Percentiles rank a stretch among this genome's conserved stretches.
Conservation (phyloP, 306 rosid genomes). For the Quercus ilex region DNA sequence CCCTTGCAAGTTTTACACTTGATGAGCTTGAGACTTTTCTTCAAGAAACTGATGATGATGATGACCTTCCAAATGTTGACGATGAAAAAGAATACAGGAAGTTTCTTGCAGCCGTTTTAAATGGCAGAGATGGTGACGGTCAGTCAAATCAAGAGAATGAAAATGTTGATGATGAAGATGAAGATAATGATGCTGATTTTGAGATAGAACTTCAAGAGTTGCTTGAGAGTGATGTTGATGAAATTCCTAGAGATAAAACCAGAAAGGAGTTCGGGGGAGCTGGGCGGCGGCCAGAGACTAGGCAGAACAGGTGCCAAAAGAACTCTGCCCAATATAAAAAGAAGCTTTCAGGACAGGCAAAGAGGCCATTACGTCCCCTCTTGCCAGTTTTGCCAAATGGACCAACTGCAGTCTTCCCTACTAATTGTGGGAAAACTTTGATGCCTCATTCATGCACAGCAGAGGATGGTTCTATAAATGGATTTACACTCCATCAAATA, state of each 20-base stretch:
- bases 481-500: constrained; percentile 78
- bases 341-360: constrained; percentile 46
- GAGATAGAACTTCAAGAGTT: constrained; percentile 98
- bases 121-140: constrained; percentile 56
- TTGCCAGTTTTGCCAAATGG: constrained; percentile 67
- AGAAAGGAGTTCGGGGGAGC: constrained; percentile 47
- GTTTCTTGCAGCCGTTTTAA: constrained; percentile 85
- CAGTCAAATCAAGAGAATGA: constrained; percentile 57
- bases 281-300: constrained; percentile 81
- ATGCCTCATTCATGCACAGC: constrained; percentile 51
- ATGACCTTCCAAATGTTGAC: constrained; percentile 82
- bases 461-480: constrained; percentile 57
- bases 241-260: constrained; percentile 30
- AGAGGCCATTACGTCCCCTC: constrained; percentile 83
- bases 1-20: constrained; percentile 81
- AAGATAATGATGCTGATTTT: constrained; percentile 94
- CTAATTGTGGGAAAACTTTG: constrained; percentile 37
- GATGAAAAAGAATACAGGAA: constrained; percentile 94
- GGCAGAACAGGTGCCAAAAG: constrained; percentile 75
- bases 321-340: constrained; percentile 42
- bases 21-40: constrained; percentile 97
- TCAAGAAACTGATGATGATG: constrained; percentile 97
- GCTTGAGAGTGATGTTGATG: constrained; percentile 83
- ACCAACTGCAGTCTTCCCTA: constrained; percentile 34
- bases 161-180: constrained; percentile 78